Evolutionary conservation across 257 asterid genomes (phyloP), one percentile per base, ranked within the genome.

Genomic region (Nicotiana otophora): DNA sequence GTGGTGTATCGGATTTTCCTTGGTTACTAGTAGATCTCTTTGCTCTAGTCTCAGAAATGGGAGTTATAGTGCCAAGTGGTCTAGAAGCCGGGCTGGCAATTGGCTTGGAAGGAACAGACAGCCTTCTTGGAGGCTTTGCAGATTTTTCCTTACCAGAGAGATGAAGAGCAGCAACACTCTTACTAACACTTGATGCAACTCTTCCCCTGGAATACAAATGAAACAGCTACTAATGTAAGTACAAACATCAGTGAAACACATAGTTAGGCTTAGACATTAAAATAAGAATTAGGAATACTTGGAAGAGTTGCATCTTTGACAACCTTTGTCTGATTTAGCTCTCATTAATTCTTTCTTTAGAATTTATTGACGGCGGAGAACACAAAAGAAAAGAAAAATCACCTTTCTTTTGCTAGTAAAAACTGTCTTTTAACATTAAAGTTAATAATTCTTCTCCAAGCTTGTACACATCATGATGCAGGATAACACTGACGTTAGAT

Each of bases 71-170:
- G 80, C 97, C 93, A 53, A 83, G 54, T 72, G 92, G 76, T 83
- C 88, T 92, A 3, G 92, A 65, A 85, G 93, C 92, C 75, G 93
- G 92, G 86, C 84, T 89, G n/a, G 86, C 86, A 82, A 87, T 86
- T 48, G 97, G 80, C 89, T 96, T 96, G 69, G 91, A 57, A 75
- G 98, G 94, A 82, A 91, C 90, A 30, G 99, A 96, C 87, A 92
- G 90, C 72, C 98, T 85, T 84, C 98, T 90, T 14, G 98, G 98
- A 39, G 98, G 98, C 88, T 92, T 96, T 58, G 88, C 90, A 9
- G 92, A 84, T 86, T 91, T 94, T 83, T 92, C 97, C 87, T 94
- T 94, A 33, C 89, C 87, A 26, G 97, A 93, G 82, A 93, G 86
- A 86, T 93, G 95, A 82, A 96, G 94, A 85, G 87, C 90, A 80